These are phyloP conservation scores for Chytriomyces sp. DNA, from an alignment of 192 early-diverging fungal genomes.

Conservation along the genomic window DNA sequence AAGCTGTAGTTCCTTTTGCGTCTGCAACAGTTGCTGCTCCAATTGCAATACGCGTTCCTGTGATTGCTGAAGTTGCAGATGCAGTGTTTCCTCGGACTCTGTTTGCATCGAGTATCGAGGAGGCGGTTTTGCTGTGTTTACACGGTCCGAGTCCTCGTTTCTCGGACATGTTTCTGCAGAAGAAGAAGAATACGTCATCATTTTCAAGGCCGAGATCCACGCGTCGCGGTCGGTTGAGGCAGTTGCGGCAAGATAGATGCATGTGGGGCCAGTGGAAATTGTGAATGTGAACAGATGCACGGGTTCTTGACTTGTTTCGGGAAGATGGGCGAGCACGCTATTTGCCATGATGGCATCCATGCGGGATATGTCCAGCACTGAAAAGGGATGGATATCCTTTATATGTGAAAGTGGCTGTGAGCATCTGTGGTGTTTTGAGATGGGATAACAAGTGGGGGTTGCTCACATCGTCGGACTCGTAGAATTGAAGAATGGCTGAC, in stretches of 20 bases:
- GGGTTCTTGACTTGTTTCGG: background rate
- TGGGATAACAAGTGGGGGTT: background rate
- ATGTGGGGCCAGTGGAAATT: background rate
- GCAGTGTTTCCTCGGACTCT: slow-evolving; percentile 4
- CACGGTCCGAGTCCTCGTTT: background rate
- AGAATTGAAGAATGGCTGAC: slow-evolving; percentile 31
- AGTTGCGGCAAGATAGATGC: background rate
- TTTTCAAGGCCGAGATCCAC: slow-evolving; percentile 16
- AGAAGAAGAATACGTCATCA: background rate
- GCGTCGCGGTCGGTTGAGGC: slow-evolving; percentile 1
- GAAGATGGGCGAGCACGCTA: background rate
- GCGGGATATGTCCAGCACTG: slow-evolving; percentile 24
- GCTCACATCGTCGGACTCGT: slow-evolving; percentile 19
- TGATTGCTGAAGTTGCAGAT: background rate
- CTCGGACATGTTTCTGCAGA: background rate
- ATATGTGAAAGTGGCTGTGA: background rate
- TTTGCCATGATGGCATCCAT: background rate
- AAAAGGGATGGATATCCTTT: slow-evolving; percentile 27
- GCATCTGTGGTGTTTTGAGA: background rate
- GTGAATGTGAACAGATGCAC: slow-evolving; percentile 7
- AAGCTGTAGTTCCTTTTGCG: background rate
- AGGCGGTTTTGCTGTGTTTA: background rate
- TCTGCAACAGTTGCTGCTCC: background rate
- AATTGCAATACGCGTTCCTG: background rate
- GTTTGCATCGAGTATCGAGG: background rate